phyloP scores from a whole-genome alignment of 2,329 filamentous ascomycete genomes.

The Colletotrichum sublineola region DNA sequence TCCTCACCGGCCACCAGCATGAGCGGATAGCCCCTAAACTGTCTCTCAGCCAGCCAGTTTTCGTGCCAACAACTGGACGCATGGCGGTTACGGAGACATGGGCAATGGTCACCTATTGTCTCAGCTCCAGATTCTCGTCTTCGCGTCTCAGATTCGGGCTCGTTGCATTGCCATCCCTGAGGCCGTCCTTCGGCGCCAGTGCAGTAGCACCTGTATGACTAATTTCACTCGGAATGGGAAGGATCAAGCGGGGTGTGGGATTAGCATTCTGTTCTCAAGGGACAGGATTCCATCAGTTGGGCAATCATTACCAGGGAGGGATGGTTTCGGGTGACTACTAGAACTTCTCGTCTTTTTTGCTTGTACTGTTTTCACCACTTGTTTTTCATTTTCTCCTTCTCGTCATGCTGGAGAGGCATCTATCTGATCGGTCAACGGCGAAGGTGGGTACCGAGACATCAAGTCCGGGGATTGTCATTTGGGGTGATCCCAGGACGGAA shows the following conservation, averaged over 20 bases:
- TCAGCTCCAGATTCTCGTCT: slow-evolving; percentile 2
- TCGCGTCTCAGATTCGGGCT: neutral
- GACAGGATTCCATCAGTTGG: slow-evolving; percentile 7
- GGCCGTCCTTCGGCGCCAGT: slow-evolving; percentile 2
- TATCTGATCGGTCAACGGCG: slow-evolving; percentile 12
- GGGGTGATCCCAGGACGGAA: slow-evolving; percentile 3
- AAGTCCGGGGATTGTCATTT: slow-evolving; percentile 11
- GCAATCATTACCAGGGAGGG: neutral
- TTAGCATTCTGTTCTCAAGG: slow-evolving; percentile 9
- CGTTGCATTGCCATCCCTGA: slow-evolving; percentile 6
- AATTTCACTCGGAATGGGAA: slow-evolving; percentile 14
- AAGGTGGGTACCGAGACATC: slow-evolving; percentile 9
- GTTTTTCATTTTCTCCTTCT: slow-evolving; percentile 35
- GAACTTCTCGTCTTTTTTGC: slow-evolving; percentile 12
- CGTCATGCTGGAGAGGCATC: slow-evolving; percentile 4
- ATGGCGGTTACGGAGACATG: slow-evolving; percentile 9
- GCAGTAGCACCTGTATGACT: slow-evolving; percentile 27
- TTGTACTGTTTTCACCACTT: slow-evolving; percentile 30
- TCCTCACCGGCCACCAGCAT: neutral
- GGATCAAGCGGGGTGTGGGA: slow-evolving; percentile 3
- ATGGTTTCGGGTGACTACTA: neutral
- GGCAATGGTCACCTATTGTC: neutral
- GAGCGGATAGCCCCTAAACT: neutral
- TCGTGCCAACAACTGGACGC: slow-evolving; percentile 16
- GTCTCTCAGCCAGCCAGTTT: neutral